These are phyloP conservation scores for Sclerotinia glacialis DNA, from an alignment of 2,329 filamentous ascomycete genomes.

Conservation along the genomic window DNA sequence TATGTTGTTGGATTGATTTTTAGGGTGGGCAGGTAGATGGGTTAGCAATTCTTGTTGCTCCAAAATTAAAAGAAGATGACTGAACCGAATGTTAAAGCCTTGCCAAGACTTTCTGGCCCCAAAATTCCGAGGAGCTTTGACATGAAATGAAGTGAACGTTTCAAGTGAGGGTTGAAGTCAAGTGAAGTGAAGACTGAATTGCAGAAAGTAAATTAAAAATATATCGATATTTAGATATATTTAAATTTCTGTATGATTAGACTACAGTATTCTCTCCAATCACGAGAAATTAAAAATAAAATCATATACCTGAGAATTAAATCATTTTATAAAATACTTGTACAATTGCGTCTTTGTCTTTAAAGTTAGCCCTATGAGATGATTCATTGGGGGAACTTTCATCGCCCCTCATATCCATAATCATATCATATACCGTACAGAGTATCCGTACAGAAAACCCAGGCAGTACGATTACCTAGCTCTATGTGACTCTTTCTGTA, in stretches of 20 bases:
- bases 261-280: no score
- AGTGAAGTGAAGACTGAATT: no score
- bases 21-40: background rate
- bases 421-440: background rate
- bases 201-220: no score
- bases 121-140: background rate
- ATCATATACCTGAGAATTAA: no score
- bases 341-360: background rate
- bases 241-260: no score
- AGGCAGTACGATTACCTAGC: no score
- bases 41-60: conserved; percentile 8
- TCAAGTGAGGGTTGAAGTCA: no score
- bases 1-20: background rate
- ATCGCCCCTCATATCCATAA: conserved; percentile 4
- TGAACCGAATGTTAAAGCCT: conserved; percentile 18
- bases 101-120: conserved; percentile 6
- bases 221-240: no score
- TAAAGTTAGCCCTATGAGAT: background rate
- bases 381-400: background rate
- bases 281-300: no score
- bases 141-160: no score
- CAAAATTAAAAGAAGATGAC: conserved; percentile 28
- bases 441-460: no score
- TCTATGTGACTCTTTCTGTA: background rate
- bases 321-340: no score